Evolutionary conservation across 108 stramenopile species (phyloP), one percentile per base, ranked within the genome.

Genomic region (Discostella stelligeroides): DNA sequence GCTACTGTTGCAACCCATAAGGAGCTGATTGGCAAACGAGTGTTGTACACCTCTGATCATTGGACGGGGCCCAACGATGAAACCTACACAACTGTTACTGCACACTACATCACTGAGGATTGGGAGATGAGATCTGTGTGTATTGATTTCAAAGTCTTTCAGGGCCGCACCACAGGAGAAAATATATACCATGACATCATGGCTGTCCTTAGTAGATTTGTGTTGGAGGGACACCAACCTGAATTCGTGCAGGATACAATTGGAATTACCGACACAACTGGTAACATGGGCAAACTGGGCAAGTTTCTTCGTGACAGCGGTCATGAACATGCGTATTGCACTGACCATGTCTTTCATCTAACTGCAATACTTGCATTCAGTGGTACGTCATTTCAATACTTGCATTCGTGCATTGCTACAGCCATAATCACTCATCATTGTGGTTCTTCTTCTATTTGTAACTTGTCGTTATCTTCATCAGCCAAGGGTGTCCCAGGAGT

Each of bases 51-150:
- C 18, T 47, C 46, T 47, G 46, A 47, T 47, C 46, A 47, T 47
- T 47, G 46, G 46, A 47, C 46, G n/a, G 46, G 46, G 46, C 7
- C 46, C 46, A 47, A 47, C 46, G n/a, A n/a, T n/a, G n/a, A n/a
- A n/a, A n/a, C n/a, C n/a, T n/a, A n/a, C n/a, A n/a, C n/a, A n/a
- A n/a, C n/a, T n/a, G n/a, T n/a, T n/a, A n/a, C n/a, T n/a, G n/a
- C n/a, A n/a, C n/a, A n/a, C n/a, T n/a, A n/a, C n/a, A n/a, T n/a
- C n/a, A n/a, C n/a, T n/a, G n/a, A n/a, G n/a, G 7, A 47, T 49
- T 49, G 48, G 48, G 6, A 49, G 48, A 49, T 49, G 48, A 49
- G 17, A 49, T 49, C 17, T 3, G 0, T 18, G 17, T 49, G 48
- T 49, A 18, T 49, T 7, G 48, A 49, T 18, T 49, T 49, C 24